Percentiles rank a stretch among this genome's conserved stretches.
Conservation (phyloP, 495 filamentous ascomycete genomes). For the Xylaria flabelliformis region DNA sequence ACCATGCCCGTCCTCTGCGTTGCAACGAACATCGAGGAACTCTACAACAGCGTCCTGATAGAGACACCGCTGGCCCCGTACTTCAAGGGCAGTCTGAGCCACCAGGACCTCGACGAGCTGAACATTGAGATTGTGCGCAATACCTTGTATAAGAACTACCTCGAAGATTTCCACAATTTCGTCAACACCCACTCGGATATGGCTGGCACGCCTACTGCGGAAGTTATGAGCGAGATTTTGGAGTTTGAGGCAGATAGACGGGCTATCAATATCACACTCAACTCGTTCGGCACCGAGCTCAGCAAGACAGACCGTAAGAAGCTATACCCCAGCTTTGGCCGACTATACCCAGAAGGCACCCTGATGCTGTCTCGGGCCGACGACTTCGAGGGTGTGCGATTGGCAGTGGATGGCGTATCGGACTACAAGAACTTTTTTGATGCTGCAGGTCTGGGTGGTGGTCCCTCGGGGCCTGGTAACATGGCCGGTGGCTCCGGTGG, state of each 20-base stretch:
- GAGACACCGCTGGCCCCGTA: constrained; percentile 95
- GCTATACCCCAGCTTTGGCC: constrained; percentile 90
- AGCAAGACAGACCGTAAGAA: constrained; percentile 93
- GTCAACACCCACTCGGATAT: constrained; percentile 86
- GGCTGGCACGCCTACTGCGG: constrained; percentile 83
- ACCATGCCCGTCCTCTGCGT: constrained; percentile 98
- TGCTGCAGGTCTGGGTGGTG: constrained; percentile 81
- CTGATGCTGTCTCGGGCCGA: constrained; percentile 95
- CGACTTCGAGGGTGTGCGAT: constrained; percentile 88
- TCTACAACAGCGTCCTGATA: constrained; percentile 97
- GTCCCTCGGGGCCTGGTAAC: constrained; percentile 74
- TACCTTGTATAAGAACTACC: constrained; percentile 98
- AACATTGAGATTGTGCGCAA: constrained; percentile 99
- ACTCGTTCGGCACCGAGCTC: constrained; percentile 97
- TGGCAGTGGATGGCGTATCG: constrained; percentile 87
- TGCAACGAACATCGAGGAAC: constrained; percentile 95
- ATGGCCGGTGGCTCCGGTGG: constrained; percentile 77
- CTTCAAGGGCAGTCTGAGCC: constrained; percentile 93
- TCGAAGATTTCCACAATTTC: constrained; percentile 95
- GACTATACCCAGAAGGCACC: constrained; percentile 91
- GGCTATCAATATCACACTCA: constrained; percentile 98
- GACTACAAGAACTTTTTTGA: constrained; percentile 98
- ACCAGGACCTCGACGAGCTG: constrained; percentile 96
- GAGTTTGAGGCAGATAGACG: constrained; percentile 96
- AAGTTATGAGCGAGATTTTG: constrained; percentile 93